A percentile compares a stretch with the other conserved stretches of the same genome.
Evolutionary conservation across 2,329 filamentous ascomycete genomes (phyloP).

Genomic region (Corniculantispora saksenae): DNA sequence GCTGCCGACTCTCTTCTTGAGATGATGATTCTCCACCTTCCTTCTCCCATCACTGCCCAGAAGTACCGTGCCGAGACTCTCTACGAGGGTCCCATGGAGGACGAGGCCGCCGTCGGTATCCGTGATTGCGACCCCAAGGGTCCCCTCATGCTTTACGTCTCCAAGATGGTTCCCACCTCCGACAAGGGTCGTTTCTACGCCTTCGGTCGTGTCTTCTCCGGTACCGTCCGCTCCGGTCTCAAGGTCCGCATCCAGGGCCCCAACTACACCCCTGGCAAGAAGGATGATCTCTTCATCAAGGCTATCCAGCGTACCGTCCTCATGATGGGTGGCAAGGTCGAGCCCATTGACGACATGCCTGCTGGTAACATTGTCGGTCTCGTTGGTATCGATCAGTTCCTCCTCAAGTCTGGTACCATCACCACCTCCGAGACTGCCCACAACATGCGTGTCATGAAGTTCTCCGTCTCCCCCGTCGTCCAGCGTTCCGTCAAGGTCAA

Average conservation of each 20-base stretch:
- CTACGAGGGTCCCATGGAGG: conserved; percentile 95
- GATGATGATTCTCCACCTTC: conserved; percentile 99
- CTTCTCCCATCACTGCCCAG: conserved; percentile 93
- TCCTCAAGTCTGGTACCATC: conserved; percentile 99
- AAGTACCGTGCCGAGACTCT: conserved; percentile 97
- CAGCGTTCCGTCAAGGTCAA: conserved; percentile 99
- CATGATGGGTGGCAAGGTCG: conserved; percentile 99
- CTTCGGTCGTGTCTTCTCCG: conserved; percentile 99
- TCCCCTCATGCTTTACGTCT: conserved; percentile 99
- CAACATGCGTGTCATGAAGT: conserved; percentile 99
- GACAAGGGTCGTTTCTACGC: conserved; percentile 99
- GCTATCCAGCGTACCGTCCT: conserved; percentile 98
- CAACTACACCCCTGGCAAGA: conserved; percentile 97
- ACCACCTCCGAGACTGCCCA: conserved; percentile 96
- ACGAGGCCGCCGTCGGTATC: conserved; percentile 92
- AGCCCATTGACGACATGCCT: conserved; percentile 98
- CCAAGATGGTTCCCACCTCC: conserved; percentile 99
- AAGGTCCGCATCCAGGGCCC: conserved; percentile 99
- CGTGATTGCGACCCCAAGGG: conserved; percentile 97
- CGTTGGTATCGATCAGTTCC: conserved; percentile 99
- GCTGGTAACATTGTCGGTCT: conserved; percentile 99
- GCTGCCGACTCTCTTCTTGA: conserved; percentile 97
- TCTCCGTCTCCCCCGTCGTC: conserved; percentile 99
- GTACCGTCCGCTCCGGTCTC: conserved; percentile 95
- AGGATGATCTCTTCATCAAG: conserved; percentile 99